Evolutionary conservation across 2,329 filamentous ascomycete genomes (phyloP).

Genomic region (Aspergillus sp.): DNA sequence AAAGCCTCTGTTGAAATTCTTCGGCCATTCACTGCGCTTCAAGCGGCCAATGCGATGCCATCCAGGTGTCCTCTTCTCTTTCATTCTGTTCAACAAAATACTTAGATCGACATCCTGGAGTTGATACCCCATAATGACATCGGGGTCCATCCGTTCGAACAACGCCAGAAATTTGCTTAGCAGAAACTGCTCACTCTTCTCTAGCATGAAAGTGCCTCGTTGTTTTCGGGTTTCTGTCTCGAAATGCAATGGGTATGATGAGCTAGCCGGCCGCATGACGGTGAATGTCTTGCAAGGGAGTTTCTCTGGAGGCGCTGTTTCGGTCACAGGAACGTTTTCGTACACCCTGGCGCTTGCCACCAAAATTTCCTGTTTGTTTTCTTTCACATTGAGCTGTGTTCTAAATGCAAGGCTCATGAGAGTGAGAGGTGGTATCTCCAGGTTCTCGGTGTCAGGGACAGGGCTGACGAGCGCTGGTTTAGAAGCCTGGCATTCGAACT

Average conservation of each 20-base stretch:
- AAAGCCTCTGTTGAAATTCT: slow-evolving; percentile 77
- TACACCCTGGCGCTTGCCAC: slow-evolving; percentile 88
- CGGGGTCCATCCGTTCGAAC: slow-evolving; percentile 78
- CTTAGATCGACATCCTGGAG: slow-evolving; percentile 97
- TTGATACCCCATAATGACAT: slow-evolving; percentile 87
- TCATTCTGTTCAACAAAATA: slow-evolving; percentile 73
- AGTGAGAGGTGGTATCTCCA: slow-evolving; percentile 78
- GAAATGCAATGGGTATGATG: slow-evolving; percentile 76
- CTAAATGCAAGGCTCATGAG: slow-evolving; percentile 92
- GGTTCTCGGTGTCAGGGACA: slow-evolving; percentile 65
- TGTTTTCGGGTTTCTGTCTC: slow-evolving; percentile 66
- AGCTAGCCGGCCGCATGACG: slow-evolving; percentile 69
- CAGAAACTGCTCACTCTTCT: slow-evolving; percentile 75
- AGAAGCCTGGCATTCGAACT: slow-evolving; percentile 75
- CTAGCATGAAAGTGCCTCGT: slow-evolving; percentile 66
- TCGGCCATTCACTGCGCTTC: slow-evolving; percentile 75
- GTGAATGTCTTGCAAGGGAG: slow-evolving; percentile 87
- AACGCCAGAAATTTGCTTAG: slow-evolving; percentile 83
- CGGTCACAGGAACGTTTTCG: slow-evolving; percentile 75
- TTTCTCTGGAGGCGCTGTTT: slow-evolving; percentile 81
- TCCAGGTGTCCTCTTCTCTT: slow-evolving; percentile 81
- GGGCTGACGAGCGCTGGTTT: slow-evolving; percentile 68
- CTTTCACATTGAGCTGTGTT: slow-evolving; percentile 78
- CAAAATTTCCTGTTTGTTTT: slow-evolving; percentile 94
- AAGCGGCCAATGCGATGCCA: slow-evolving; percentile 91